These are phyloP conservation scores for Platanthera guangdongensis DNA, from an alignment of 106 monocot genomes.

Conservation along the genomic window DNA sequence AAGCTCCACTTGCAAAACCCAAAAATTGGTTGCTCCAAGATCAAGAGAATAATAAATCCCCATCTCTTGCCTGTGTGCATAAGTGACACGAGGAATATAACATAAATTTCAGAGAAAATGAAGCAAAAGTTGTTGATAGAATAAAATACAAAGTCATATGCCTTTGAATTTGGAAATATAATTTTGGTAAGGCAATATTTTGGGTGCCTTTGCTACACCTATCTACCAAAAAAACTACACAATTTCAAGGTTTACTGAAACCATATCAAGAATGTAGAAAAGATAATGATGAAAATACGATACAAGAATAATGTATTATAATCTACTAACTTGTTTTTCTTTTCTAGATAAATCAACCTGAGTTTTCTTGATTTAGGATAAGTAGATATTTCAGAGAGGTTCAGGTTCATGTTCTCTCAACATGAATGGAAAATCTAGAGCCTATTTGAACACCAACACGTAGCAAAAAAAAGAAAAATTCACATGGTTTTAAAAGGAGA, in stretches of 20 bases:
- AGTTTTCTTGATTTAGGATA: background rate
- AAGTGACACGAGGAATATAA: conserved; percentile 1
- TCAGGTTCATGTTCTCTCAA: background rate
- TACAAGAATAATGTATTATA: background rate
- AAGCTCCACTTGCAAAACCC: conserved; percentile 63
- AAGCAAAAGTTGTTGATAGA: background rate
- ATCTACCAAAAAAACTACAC: background rate
- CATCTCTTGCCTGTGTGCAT: conserved; percentile 49
- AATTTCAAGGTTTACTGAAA: background rate
- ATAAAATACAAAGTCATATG: background rate
- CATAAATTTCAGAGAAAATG: background rate
- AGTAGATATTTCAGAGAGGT: background rate
- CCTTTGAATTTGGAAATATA: no score
- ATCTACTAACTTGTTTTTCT: background rate
- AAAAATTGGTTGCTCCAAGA: conserved; percentile 70
- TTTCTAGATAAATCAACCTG: background rate
- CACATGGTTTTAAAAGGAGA: background rate
- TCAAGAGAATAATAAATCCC: conserved; percentile 77
- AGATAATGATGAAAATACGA: background rate
- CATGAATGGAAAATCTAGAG: background rate
- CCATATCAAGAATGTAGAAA: background rate
- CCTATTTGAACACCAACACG: background rate
- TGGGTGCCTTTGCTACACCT: background rate
- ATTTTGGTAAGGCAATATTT: background rate
- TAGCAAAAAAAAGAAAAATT: background rate